Conservation (phyloP, 176 grass and related monocot genomes). For the Triticum urartu region DNA sequence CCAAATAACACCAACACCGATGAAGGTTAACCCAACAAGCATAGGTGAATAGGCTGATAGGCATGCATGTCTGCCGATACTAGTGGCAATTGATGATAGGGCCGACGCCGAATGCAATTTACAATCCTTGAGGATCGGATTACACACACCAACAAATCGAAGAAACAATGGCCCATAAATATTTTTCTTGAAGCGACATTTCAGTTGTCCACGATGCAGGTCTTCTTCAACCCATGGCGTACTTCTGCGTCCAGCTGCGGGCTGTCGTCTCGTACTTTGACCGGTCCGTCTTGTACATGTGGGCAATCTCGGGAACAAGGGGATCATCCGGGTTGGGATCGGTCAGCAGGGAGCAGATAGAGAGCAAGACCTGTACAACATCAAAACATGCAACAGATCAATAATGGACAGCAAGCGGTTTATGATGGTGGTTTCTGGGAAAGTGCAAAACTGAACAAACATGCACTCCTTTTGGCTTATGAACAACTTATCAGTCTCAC, state of each 20-base stretch:
- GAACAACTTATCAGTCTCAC: neutral
- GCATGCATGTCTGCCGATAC: constrained; percentile 38
- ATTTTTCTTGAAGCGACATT: constrained; percentile 19
- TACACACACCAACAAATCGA: constrained; percentile 45
- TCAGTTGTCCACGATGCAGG: neutral
- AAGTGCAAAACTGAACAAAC: neutral
- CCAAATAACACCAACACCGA: constrained; percentile 24
- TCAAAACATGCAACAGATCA: neutral
- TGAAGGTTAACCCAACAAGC: constrained; percentile 37
- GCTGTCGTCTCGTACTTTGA: constrained; percentile 55
- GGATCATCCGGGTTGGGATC: constrained; percentile 74
- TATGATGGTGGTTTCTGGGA: neutral
- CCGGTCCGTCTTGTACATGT: constrained; percentile 73
- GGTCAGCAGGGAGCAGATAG: constrained; percentile 64
- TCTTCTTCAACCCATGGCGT: constrained; percentile 49
- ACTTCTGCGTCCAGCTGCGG: constrained; percentile 76
- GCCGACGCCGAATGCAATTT: constrained; percentile 24
- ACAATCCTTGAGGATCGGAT: constrained; percentile 52
- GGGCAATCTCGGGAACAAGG: constrained; percentile 71
- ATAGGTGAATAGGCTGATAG: constrained; percentile 27
- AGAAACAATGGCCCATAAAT: constrained; percentile 41
- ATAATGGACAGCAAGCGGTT: neutral
- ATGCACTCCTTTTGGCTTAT: neutral
- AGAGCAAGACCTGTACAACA: constrained; percentile 55
- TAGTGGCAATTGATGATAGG: constrained; percentile 30